Percentiles rank a stretch among this genome's conserved stretches.
These are phyloP conservation scores for Karstenula rhodostoma DNA, from an alignment of 2,329 filamentous ascomycete genomes.

Conservation along the genomic window DNA sequence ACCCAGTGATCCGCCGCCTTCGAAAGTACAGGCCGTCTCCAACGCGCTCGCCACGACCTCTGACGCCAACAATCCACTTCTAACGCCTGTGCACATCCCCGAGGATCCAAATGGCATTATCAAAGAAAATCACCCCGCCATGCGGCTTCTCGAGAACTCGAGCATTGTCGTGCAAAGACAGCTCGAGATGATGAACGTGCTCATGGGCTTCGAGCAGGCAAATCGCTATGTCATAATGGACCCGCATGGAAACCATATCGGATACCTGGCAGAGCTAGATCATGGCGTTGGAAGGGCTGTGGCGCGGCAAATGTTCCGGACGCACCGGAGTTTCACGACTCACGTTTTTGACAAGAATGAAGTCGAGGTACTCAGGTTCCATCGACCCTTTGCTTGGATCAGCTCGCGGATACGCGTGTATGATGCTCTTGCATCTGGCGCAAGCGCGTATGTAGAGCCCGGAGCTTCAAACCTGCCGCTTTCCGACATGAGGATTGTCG, in stretches of 20 bases:
- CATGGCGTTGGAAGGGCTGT: conserved; percentile 65
- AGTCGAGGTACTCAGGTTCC: conserved; percentile 67
- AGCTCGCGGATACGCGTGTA: conserved; percentile 61
- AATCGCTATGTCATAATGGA: conserved; percentile 73
- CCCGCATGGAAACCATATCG: conserved; percentile 68
- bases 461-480: conserved; percentile 58
- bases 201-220: conserved; percentile 72
- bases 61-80: conserved; percentile 58
- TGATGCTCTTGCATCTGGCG: conserved; percentile 37
- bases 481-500: conserved; percentile 68
- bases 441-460: conserved; percentile 47
- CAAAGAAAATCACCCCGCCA: conserved; percentile 65
- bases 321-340: conserved; percentile 70
- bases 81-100: conserved; percentile 68
- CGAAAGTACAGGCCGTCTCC: conserved; percentile 54
- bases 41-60: conserved; percentile 54
- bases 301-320: conserved; percentile 67
- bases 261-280: conserved; percentile 71
- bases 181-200: conserved; percentile 71
- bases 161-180: conserved; percentile 69
- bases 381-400: conserved; percentile 71
- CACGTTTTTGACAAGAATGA: conserved; percentile 70
- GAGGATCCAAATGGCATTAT: conserved; percentile 68
- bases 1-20: conserved; percentile 32
- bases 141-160: conserved; percentile 66